phyloP scores from a whole-genome alignment of 176 grass and related monocot species.

The barley (Hordeum vulgare) region DNA sequence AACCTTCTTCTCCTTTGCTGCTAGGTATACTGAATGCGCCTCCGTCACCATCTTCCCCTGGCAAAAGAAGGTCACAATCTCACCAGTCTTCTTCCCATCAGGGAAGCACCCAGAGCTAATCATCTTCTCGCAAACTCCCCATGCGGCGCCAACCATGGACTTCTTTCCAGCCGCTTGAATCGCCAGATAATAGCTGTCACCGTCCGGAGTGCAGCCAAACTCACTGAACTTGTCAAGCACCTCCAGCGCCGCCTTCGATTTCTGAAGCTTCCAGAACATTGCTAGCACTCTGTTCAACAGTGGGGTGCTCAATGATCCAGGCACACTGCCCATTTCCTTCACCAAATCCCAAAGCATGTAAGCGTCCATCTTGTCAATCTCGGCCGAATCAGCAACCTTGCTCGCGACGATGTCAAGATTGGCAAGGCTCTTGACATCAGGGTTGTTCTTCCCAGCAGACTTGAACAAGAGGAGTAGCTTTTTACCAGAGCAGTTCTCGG shows the following conservation, averaged over 20 bases:
- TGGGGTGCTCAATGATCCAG: constrained; percentile 37
- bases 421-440: constrained; percentile 34
- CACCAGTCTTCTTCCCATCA: constrained; percentile 45
- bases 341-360: constrained; percentile 88
- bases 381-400: constrained; percentile 33
- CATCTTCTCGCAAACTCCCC: constrained; percentile 76
- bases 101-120: constrained; percentile 71
- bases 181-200: constrained; percentile 62
- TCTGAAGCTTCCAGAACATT: constrained; percentile 70
- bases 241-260: constrained; percentile 61
- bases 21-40: constrained; percentile 56
- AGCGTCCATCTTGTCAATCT: constrained; percentile 47
- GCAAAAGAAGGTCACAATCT: constrained; percentile 52
- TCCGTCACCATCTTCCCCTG: constrained; percentile 58
- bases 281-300: constrained; percentile 62
- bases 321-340: constrained; percentile 63
- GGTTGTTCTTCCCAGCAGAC: constrained; percentile 44
- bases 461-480: constrained; percentile 55
- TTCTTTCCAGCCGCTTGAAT: constrained; percentile 70
- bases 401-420: constrained; percentile 47
- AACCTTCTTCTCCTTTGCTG: constrained; percentile 63
- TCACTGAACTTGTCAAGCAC: constrained; percentile 72
- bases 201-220: constrained; percentile 55
- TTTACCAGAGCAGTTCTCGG: constrained; percentile 41
- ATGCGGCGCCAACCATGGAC: constrained; percentile 47